These are phyloP conservation scores for Astrothelium macrocarpum DNA, from an alignment of 495 filamentous ascomycete genomes.

Conservation along the genomic window DNA sequence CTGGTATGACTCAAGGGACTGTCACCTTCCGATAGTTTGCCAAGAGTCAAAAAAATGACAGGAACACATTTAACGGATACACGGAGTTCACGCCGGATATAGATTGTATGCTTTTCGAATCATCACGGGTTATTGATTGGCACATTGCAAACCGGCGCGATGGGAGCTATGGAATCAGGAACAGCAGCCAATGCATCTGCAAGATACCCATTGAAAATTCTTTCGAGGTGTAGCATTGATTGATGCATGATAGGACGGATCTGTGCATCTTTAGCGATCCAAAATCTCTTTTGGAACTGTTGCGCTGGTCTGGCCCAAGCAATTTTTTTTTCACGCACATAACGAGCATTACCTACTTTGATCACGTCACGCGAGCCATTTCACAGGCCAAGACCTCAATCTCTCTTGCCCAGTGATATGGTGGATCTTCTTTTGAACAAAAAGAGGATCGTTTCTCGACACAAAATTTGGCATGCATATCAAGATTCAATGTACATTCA, in stretches of 20 bases:
- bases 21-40: background rate
- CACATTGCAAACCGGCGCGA: background rate
- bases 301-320: background rate
- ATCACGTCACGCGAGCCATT: too few relatives aligned
- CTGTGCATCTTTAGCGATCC: background rate
- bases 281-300: background rate
- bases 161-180: background rate
- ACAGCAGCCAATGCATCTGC: background rate
- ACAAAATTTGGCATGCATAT: background rate
- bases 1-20: too few relatives aligned
- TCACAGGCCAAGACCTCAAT: too few relatives aligned
- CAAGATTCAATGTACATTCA: background rate
- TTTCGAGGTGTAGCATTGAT: background rate
- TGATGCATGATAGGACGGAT: background rate
- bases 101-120: background rate
- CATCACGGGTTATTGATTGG: background rate
- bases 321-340: background rate
- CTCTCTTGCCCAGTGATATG: too few relatives aligned
- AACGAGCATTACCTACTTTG: too few relatives aligned
- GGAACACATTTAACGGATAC: too few relatives aligned
- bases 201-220: background rate
- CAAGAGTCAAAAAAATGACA: background rate
- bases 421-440: background rate
- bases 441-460: background rate
- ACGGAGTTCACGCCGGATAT: background rate